These are phyloP conservation scores for Arxiozyma slooffiae DNA, from an alignment of 1,139 yeast genomes.

Conservation along the genomic window DNA sequence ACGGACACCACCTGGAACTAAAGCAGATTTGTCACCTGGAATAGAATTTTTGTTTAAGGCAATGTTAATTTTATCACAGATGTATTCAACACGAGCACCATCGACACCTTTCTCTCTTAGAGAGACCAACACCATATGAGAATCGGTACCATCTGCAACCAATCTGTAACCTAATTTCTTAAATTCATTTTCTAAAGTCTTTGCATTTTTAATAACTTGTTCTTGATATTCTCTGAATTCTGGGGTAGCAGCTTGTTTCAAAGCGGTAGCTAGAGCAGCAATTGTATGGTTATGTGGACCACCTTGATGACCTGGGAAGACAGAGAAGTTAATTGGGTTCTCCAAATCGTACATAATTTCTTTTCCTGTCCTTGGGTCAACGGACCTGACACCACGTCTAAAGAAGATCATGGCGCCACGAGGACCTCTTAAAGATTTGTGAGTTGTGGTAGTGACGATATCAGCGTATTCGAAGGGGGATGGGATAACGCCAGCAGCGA, in stretches of 20 bases:
- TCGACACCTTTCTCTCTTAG: slow-evolving; percentile 85
- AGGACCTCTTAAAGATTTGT: slow-evolving; percentile 97
- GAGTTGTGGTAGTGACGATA: slow-evolving; percentile 96
- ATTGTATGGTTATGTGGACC: slow-evolving; percentile 99
- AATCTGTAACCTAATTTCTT: slow-evolving; percentile 62
- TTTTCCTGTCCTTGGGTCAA: slow-evolving; percentile 85
- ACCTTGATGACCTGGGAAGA: slow-evolving; percentile 99
- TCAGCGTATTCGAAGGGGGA: slow-evolving; percentile 95
- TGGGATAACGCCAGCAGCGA: slow-evolving; percentile 94
- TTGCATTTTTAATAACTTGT: slow-evolving; percentile 83
- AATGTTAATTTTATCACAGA: slow-evolving; percentile 88
- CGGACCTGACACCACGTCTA: slow-evolving; percentile 89
- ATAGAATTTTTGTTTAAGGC: slow-evolving; percentile 95
- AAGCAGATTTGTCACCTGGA: slow-evolving; percentile 96
- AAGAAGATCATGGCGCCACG: slow-evolving; percentile 98
- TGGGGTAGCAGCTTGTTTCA: slow-evolving; percentile 86
- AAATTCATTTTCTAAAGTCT: slow-evolving; percentile 70
- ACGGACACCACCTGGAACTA: slow-evolving; percentile 96
- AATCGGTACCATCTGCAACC: slow-evolving; percentile 92
- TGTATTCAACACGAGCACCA: slow-evolving; percentile 95
- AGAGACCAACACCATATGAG: slow-evolving; percentile 88
- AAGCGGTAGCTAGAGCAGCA: slow-evolving; percentile 92
- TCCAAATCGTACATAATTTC: slow-evolving; percentile 85
- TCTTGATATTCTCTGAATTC: slow-evolving; percentile 87
- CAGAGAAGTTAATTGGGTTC: slow-evolving; percentile 91